A percentile compares a stretch with the other conserved stretches of the same genome.
Evolutionary conservation across 129 eudicot genomes (phyloP).

Genomic region (Oenanthe sinensis): DNA sequence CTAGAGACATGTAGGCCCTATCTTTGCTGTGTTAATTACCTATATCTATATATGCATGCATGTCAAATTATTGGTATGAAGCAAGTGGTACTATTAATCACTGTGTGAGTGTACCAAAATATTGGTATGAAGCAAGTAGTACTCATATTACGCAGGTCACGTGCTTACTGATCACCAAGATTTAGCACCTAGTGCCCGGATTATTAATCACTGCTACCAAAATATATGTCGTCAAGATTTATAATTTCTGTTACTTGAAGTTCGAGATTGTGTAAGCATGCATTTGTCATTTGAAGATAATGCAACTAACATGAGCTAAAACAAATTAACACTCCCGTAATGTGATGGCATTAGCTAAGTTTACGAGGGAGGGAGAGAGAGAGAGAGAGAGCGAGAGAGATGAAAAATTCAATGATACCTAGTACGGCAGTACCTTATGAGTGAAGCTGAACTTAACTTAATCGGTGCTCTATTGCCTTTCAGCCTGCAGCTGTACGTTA

Average conservation of each 20-base stretch:
- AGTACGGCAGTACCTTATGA: background rate
- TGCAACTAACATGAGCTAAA: background rate
- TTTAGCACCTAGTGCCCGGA: too few species aligned
- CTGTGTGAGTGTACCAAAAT: too few species aligned
- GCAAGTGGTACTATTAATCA: background rate
- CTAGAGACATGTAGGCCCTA: constrained; percentile 1
- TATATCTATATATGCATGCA: background rate
- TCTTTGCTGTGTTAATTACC: background rate
- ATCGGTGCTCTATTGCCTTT: background rate
- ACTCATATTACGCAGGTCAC: background rate
- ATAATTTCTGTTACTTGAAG: too few species aligned
- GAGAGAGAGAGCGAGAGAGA: constrained; percentile 1
- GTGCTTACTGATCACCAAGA: background rate
- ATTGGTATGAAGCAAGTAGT: background rate
- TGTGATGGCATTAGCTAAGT: background rate
- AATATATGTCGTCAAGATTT: too few species aligned
- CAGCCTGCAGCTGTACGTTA: constrained; percentile 1
- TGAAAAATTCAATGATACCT: too few species aligned
- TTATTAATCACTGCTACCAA: background rate
- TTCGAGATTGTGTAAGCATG: background rate
- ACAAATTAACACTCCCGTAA: too few species aligned
- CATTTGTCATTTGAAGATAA: background rate
- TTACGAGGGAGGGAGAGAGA: background rate
- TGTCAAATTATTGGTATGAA: background rate
- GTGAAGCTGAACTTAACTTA: background rate